These are phyloP conservation scores for Leucosporidium scottii DNA, from an alignment of 768 basidiomycete genomes.

Conservation along the genomic window DNA sequence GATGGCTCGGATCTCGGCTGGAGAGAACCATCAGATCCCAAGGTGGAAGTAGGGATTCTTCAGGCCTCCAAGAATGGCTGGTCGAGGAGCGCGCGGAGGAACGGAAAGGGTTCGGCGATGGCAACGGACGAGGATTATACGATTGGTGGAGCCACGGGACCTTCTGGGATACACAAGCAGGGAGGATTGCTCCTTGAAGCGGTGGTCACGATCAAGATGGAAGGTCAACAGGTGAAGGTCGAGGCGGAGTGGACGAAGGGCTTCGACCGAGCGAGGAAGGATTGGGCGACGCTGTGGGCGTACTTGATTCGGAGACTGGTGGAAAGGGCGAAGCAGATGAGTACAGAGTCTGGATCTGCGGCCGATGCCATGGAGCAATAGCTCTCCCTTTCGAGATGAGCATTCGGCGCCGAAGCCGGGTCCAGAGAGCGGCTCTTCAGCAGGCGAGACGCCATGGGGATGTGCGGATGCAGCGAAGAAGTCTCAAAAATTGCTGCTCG, in stretches of 20 bases:
- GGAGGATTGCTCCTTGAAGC: neutral
- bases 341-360: neutral
- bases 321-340: neutral
- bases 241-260: neutral
- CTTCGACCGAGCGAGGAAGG: neutral
- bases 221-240: neutral
- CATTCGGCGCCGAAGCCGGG: too few relatives aligned
- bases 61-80: neutral
- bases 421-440: too few relatives aligned
- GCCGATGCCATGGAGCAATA: too few relatives aligned
- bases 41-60: too few relatives aligned
- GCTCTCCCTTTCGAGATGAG: too few relatives aligned
- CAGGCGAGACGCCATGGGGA: too few relatives aligned
- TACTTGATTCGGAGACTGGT: neutral
- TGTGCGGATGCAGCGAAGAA: too few relatives aligned
- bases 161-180: neutral
- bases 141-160: too few relatives aligned
- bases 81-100: neutral
- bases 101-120: neutral
- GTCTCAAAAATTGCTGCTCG: too few relatives aligned
- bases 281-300: neutral
- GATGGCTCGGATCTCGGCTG: too few relatives aligned
- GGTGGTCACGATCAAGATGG: neutral
- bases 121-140: too few relatives aligned
- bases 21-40: too few relatives aligned